These are phyloP conservation scores for Podospora appendiculata DNA, from an alignment of 495 filamentous ascomycete species.

Conservation along the genomic window DNA sequence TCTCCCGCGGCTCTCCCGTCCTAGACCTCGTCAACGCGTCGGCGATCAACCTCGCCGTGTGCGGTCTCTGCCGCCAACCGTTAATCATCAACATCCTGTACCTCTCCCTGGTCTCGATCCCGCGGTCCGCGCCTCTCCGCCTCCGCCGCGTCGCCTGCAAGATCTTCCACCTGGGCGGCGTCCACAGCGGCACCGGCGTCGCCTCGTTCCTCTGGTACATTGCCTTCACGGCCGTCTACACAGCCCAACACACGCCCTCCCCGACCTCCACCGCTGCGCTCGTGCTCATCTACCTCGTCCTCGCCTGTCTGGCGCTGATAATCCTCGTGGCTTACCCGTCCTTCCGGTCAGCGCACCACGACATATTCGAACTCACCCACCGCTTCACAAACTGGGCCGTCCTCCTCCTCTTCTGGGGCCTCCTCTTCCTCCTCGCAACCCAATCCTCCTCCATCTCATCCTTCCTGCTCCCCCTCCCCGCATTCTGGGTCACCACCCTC, in stretches of 20 bases:
- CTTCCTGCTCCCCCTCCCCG: slow-evolving; percentile 47
- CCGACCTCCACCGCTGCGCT: slow-evolving; percentile 14
- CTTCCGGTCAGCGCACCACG: slow-evolving; percentile 47
- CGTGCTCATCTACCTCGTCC: slow-evolving; percentile 29
- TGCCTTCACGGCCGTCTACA: slow-evolving; percentile 37
- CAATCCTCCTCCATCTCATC: slow-evolving; percentile 22
- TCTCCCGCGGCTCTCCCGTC: slow-evolving; percentile 12
- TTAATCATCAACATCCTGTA: slow-evolving; percentile 67
- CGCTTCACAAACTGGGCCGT: slow-evolving; percentile 58
- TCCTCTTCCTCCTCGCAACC: slow-evolving; percentile 46
- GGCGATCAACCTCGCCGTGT: slow-evolving; percentile 38
- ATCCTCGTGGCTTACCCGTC: slow-evolving; percentile 40
- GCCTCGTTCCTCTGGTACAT: slow-evolving; percentile 65
- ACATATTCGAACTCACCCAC: slow-evolving; percentile 58
- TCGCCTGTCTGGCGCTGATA: slow-evolving; percentile 31
- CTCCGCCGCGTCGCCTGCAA: slow-evolving; percentile 60
- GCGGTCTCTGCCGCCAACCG: slow-evolving; percentile 59
- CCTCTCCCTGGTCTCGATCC: slow-evolving; percentile 44
- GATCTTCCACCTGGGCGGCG: slow-evolving; percentile 68
- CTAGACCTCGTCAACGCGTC: slow-evolving; percentile 29
- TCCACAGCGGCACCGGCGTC: slow-evolving; percentile 65
- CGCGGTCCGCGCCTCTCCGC: slow-evolving; percentile 52
- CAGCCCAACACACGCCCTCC: slow-evolving; percentile 28
- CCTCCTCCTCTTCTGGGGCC: slow-evolving; percentile 53
- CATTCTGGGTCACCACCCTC: slow-evolving; percentile 60